phyloP scores from a whole-genome alignment of 2,329 filamentous ascomycete genomes.

The Phaeomoniella chlamydospora region DNA sequence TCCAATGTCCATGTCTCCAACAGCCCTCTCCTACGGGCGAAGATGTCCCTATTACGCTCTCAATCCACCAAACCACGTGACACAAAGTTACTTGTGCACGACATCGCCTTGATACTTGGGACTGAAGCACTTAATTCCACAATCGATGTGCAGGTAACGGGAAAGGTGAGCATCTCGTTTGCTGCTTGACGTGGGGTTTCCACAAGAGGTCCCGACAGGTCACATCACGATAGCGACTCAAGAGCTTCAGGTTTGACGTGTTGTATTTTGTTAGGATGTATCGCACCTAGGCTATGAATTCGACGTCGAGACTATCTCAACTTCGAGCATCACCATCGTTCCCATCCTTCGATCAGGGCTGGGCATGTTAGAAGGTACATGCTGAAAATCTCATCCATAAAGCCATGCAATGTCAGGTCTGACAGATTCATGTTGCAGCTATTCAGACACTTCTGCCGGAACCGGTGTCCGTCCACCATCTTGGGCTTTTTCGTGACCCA shows the following conservation, averaged over 20 bases:
- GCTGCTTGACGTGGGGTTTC: conserved; percentile 3
- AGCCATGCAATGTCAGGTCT: too few species aligned
- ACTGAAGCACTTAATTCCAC: conserved; percentile 62
- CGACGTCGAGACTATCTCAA: conserved; percentile 47
- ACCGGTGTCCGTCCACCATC: conserved; percentile 75
- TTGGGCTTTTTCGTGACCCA: conserved; percentile 87
- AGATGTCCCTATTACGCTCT: conserved; percentile 80
- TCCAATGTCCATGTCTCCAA: conserved; percentile 58
- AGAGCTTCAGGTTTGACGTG: too few species aligned
- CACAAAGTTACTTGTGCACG: conserved; percentile 68
- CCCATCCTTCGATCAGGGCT: conserved; percentile 88
- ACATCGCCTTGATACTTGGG: conserved; percentile 70
- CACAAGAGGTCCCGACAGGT: conserved; percentile 2
- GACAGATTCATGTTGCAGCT: conserved; percentile 29
- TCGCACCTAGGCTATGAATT: conserved; percentile 71
- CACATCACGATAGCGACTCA: too few species aligned
- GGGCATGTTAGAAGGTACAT: conserved; percentile 70
- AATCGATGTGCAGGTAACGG: conserved; percentile 39
- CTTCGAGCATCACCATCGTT: conserved; percentile 61
- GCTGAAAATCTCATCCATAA: background rate
- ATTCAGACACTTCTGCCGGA: conserved; percentile 68
- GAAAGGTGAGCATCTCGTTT: conserved; percentile 41
- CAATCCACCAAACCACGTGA: conserved; percentile 54
- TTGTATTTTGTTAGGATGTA: conserved; percentile 40
- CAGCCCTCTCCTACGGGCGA: conserved; percentile 76